Evolutionary conservation across 495 filamentous ascomycete genomes (phyloP), one percentile per base, ranked within the genome.

Genomic region (Aspergillus egyptiacus): DNA sequence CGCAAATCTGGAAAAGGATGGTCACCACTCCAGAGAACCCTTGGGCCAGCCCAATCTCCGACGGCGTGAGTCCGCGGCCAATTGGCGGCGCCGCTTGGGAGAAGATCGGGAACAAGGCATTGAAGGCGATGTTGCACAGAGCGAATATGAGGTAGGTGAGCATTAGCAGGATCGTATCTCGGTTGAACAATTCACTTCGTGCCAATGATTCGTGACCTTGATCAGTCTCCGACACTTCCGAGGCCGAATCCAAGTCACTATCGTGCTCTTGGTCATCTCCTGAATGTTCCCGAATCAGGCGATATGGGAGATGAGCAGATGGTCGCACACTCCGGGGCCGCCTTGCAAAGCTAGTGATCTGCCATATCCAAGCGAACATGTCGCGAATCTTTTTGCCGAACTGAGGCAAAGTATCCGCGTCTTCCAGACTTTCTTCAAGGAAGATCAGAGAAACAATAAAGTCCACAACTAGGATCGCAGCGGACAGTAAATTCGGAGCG

Each of bases 61-160:
- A 75, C 0, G 94, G 86, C 0, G 77, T 80, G 0, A 96, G 75
- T 0, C 75, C 68, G 31, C 94, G 82, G 15, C 93, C 93, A 0
- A 79, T 81, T 0, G 93, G 93, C 0, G 80, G 77, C 4, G 72
- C 60, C 1, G 84, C 80, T 44, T 88, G 82, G 6, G 80, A 85
- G 56, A 96, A 98, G 37, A 97, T 91, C 0, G 93, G 89, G 56
- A 94, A 96, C 1, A 96, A 72, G 17, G 87, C 87, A 59, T 89
- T 93, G 74, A 89, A 96, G 9, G 87, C 83, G 50, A 94, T 83
- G 62, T 96, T 95, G 43, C 83, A 80, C 20, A 96, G 74, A 44
- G 94, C 87, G 61, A 96, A 96, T 28, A 96, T 83, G 23, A 91
- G 71, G 57, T 91, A 95, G 2, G 89, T 91, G 23, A 78, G 59